A percentile compares a stretch with the other conserved stretches of the same genome.
Evolutionary conservation across 2,329 filamentous ascomycete genomes (phyloP).

Genomic region (Periconia sp.): DNA sequence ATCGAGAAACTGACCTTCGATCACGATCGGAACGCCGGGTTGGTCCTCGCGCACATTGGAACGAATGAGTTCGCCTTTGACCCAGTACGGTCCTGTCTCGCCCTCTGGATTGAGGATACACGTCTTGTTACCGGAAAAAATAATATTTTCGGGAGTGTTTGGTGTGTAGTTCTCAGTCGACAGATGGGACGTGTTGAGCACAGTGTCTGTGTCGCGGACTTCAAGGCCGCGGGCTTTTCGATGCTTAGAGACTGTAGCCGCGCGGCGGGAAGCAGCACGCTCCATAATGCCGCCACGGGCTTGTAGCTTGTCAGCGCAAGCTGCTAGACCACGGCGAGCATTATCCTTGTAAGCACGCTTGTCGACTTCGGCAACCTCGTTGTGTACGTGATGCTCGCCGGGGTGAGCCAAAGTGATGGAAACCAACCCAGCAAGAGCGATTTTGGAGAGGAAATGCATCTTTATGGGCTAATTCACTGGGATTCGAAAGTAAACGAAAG

Average conservation of each 20-base stretch:
- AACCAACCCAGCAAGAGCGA: too few species aligned
- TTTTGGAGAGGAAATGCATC: too few species aligned
- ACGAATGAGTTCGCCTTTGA: slow-evolving; percentile 57
- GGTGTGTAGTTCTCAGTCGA: slow-evolving; percentile 2
- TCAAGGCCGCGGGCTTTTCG: slow-evolving; percentile 4
- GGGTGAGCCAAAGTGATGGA: too few species aligned
- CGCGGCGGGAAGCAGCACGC: slow-evolving; percentile 1
- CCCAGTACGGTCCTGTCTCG: slow-evolving; percentile 29
- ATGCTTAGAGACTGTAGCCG: slow-evolving; percentile 3
- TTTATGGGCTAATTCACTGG: too few species aligned
- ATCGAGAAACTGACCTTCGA: slow-evolving; percentile 59
- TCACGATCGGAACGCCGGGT: slow-evolving; percentile 51
- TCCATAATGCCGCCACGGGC: slow-evolving; percentile 6
- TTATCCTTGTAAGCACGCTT: slow-evolving; percentile 1
- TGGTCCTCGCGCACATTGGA: slow-evolving; percentile 53
- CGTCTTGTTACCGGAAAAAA: slow-evolving; percentile 14
- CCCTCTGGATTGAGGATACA: slow-evolving; percentile 16
- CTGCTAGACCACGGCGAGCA: slow-evolving; percentile 2
- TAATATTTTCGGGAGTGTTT: not conserved
- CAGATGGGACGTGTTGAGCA: slow-evolving; percentile 13
- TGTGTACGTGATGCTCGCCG: too few species aligned
- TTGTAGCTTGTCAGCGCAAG: slow-evolving; percentile 6
- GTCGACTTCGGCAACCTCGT: slow-evolving; percentile 1
- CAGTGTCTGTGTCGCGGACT: slow-evolving; percentile 9
- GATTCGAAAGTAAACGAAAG: too few species aligned